Evolutionary conservation across 345 rosid genomes (phyloP), one percentile per base, ranked within the genome.

Genomic region (Populus euphratica): DNA sequence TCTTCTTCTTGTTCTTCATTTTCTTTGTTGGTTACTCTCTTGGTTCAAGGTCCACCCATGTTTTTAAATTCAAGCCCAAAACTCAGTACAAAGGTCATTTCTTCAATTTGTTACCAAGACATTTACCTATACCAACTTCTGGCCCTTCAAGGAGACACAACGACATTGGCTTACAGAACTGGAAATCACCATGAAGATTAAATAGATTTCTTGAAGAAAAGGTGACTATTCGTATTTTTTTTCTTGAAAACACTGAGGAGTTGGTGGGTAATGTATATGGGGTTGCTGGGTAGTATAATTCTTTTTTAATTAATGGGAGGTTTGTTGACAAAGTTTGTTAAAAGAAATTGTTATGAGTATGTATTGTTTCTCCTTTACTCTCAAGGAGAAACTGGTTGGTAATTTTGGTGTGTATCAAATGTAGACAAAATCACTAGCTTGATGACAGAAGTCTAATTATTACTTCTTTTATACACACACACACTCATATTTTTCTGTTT

Each of bases 101-200:
- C 90, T 71, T 85, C 69, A 92, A 91, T 67, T 90, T 83, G 87
- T 85, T 94, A 79, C 98, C 97, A 21, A 91, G 88, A 77, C 92
- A 88, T 79, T 84, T 93, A 1, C 98, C 97, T 0, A 83, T 94
- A 66, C 98, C 98, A 56, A 83, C 89, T 74, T 94, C 98, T 52
- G 98, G 90, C 73, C 98, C 98, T 74, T 94, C 98, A 71, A 84
- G 97, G 84, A 91, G 90, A 79, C 97, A 93, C 86, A 94, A 94
- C 75, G 94, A 81, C 75, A 87, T 94, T 85, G 98, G 97, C 77
- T 84, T 88, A 66, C 84, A 91, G 74, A 85, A 80, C 76, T 89
- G 91, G 86, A 86, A 83, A 83, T 90, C 87, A 66, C 89, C 92
- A 29, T 85, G 82, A 86, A 67, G 20, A 14, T 47, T 20, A 21